Conservation (phyloP, 352 stramenopile species). For the Albugo laibachii region DNA sequence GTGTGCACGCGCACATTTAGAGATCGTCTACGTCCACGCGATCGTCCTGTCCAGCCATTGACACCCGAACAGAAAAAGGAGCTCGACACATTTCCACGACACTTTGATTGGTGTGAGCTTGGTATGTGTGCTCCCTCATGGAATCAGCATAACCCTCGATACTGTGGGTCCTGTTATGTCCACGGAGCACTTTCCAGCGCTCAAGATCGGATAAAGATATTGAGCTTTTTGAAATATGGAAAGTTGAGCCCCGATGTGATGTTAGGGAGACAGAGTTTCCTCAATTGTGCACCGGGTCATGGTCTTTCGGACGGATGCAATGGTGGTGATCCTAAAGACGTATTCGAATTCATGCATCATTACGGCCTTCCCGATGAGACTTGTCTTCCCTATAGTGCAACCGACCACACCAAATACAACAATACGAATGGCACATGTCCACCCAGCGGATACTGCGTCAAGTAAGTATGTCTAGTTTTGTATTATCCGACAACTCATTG, state of each 20-base stretch:
- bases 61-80: conserved; percentile 20
- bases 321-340: conserved; percentile 43
- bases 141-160: conserved; percentile 73
- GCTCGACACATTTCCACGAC: conserved; percentile 19
- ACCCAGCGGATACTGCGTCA: conserved; percentile 64
- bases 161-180: conserved; percentile 73
- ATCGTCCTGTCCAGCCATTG: conserved; percentile 19
- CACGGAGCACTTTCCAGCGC: conserved; percentile 55
- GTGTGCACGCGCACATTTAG: conserved; percentile 59
- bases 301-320: conserved; percentile 40
- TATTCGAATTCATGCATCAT: conserved; percentile 62
- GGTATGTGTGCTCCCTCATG: conserved; percentile 63
- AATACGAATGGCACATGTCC: conserved; percentile 48
- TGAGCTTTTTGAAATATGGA: conserved; percentile 29
- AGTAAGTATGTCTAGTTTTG: conserved; percentile 18
- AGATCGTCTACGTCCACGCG: conserved; percentile 45
- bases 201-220: conserved; percentile 71
- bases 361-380: conserved; percentile 65
- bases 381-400: conserved; percentile 63
- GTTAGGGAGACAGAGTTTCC: conserved; percentile 57
- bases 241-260: conserved; percentile 50
- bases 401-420: conserved; percentile 56
- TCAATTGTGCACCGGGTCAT: conserved; percentile 62
- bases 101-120: conserved; percentile 83
- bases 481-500: background rate